Evolutionary conservation across 495 filamentous ascomycete species (phyloP).

Genomic region (Hypomontagnella submonticulosa): DNA sequence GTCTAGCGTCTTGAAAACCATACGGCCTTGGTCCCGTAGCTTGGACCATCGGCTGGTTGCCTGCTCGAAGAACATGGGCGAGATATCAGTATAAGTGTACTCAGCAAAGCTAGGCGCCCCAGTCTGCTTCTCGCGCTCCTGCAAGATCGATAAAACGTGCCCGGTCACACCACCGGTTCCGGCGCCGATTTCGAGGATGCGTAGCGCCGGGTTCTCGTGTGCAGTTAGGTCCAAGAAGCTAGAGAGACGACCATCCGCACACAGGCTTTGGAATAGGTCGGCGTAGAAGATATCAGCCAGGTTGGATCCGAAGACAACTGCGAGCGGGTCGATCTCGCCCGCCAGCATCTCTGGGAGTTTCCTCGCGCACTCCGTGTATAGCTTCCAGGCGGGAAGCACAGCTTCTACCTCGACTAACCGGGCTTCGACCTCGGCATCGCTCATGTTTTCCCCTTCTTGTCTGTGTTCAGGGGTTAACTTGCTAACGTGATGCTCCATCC

Average conservation of each 20-base stretch:
- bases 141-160: constrained; percentile 18
- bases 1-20: constrained; percentile 54
- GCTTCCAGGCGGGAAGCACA: constrained; percentile 13
- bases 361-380: constrained; percentile 15
- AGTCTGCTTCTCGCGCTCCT: constrained; percentile 23
- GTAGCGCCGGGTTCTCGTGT: constrained; percentile 14
- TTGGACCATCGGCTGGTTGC: constrained; percentile 17
- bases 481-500: constrained; percentile 17
- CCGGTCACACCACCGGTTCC: constrained; percentile 51
- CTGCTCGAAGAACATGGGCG: constrained; percentile 49
- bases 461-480: not conserved
- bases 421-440: constrained; percentile 12
- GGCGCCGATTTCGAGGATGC: constrained; percentile 57
- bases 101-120: constrained; percentile 47
- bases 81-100: constrained; percentile 59
- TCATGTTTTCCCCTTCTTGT: constrained; percentile 4
- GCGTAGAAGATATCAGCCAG: constrained; percentile 18
- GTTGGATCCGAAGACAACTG: constrained; percentile 10
- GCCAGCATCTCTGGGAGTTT: constrained; percentile 7
- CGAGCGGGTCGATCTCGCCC: constrained; percentile 15
- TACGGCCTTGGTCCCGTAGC: constrained; percentile 6
- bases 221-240: constrained; percentile 5
- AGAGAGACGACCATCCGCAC: constrained; percentile 9
- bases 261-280: constrained; percentile 15
- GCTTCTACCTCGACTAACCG: constrained; percentile 7